phyloP scores from a whole-genome alignment of 371 early-diverging fungal genomes.

The Rhizomucor miehei region DNA sequence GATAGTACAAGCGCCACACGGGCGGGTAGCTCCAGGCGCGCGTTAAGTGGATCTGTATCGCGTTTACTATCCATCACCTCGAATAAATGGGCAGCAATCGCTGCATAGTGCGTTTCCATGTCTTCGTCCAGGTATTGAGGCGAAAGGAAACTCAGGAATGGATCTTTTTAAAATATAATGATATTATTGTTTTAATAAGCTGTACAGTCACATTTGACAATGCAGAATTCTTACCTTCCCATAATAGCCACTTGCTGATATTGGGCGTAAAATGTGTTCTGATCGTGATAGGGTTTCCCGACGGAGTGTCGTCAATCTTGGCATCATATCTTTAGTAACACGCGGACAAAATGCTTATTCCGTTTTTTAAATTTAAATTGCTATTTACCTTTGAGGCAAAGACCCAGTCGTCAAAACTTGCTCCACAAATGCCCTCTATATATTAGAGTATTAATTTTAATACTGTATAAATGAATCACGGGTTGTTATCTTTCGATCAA shows the following conservation, averaged over 20 bases:
- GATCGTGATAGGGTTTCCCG: slow-evolving; percentile 42
- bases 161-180: slow-evolving; percentile 48
- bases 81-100: slow-evolving; percentile 47
- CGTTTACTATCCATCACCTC: slow-evolving; percentile 42
- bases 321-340: slow-evolving; percentile 6
- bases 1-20: slow-evolving; percentile 65
- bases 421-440: slow-evolving; percentile 75
- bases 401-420: slow-evolving; percentile 71
- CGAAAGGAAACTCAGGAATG: slow-evolving; percentile 68
- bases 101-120: slow-evolving; percentile 62
- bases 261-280: slow-evolving; percentile 68
- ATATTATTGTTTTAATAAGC: not conserved
- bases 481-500: not conserved
- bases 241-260: slow-evolving; percentile 80
- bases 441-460: not conserved
- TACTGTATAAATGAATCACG: not conserved
- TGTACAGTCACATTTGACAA: no score
- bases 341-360: not conserved
- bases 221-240: slow-evolving; percentile 75
- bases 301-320: slow-evolving; percentile 55
- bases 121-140: slow-evolving; percentile 73
- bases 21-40: slow-evolving; percentile 65
- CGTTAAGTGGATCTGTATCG: slow-evolving; percentile 58
- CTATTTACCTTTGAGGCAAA: slow-evolving; percentile 59
- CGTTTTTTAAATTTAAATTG: not conserved